These are phyloP conservation scores for Leccinum subspadiceum DNA, from an alignment of 1,284 basidiomycete genomes.

Conservation along the genomic window DNA sequence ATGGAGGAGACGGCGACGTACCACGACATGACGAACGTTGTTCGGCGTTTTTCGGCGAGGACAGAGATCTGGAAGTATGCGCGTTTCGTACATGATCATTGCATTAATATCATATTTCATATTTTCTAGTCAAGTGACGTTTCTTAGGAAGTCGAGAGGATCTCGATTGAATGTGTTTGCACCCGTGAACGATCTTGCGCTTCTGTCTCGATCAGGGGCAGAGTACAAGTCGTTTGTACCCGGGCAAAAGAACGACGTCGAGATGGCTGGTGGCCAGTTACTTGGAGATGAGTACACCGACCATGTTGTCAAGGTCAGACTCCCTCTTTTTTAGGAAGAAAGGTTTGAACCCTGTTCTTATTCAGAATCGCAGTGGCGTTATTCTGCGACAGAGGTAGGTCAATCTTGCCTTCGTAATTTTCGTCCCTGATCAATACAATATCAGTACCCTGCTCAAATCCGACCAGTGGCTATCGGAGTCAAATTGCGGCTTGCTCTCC, in stretches of 20 bases:
- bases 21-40: too few species aligned
- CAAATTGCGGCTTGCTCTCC: constrained; percentile 58
- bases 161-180: constrained; percentile 84
- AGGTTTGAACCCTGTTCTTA: background rate
- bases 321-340: background rate
- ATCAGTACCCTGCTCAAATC: constrained; percentile 83
- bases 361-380: constrained; percentile 86
- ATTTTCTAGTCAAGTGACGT: constrained; percentile 71
- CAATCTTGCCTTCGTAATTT: background rate
- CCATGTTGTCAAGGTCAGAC: constrained; percentile 79
- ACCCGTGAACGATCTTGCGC: constrained; percentile 84
- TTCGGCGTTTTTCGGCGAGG: too few species aligned
- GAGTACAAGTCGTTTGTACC: constrained; percentile 55
- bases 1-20: too few species aligned
- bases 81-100: constrained; percentile 1
- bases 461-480: constrained; percentile 84
- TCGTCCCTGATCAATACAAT: constrained; percentile 2
- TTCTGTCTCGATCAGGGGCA: constrained; percentile 65
- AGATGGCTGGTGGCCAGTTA: constrained; percentile 80
- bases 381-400: constrained; percentile 83
- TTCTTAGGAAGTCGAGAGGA: constrained; percentile 76
- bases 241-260: constrained; percentile 72
- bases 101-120: background rate
- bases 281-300: constrained; percentile 93
- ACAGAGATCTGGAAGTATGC: constrained; percentile 92